Conservation (phyloP, 768 basidiomycete species). For the Cystofilobasidium capitatum region DNA sequence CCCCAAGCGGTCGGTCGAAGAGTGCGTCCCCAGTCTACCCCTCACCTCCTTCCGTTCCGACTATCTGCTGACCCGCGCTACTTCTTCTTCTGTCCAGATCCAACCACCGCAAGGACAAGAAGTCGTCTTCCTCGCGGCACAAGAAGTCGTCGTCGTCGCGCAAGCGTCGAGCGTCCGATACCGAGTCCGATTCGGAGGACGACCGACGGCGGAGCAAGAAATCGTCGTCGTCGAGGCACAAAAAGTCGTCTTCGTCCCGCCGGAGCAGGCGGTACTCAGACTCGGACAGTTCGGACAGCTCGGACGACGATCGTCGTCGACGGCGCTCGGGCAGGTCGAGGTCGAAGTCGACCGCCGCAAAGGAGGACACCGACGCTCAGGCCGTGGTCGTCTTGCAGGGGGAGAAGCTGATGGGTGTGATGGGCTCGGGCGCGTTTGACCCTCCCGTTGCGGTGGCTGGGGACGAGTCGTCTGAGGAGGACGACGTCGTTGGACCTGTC, state of each 20-base stretch:
- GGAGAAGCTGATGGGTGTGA: constrained; percentile 18
- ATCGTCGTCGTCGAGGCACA: constrained; percentile 3
- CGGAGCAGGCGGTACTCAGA: constrained; percentile 28
- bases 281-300: constrained; percentile 39
- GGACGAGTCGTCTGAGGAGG: constrained; percentile 48
- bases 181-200: constrained; percentile 10
- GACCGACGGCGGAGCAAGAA: constrained; percentile 31
- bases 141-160: constrained; percentile 10
- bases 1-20: constrained; percentile 22
- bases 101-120: constrained; percentile 3
- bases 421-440: constrained; percentile 27
- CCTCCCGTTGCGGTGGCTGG: constrained; percentile 36
- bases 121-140: constrained; percentile 1
- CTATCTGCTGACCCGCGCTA: neutral
- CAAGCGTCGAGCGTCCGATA: constrained; percentile 18
- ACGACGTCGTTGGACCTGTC: constrained; percentile 56
- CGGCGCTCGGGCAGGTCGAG: constrained; percentile 40
- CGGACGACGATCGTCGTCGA: constrained; percentile 40
- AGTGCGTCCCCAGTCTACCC: constrained; percentile 4
- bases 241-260: constrained; percentile 12
- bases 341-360: constrained; percentile 19
- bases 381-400: constrained; percentile 5
- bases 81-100: neutral
- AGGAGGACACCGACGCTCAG: constrained; percentile 27
- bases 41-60: neutral